These are phyloP conservation scores for Heracleum sosnowskyi DNA, from an alignment of 129 eudicot genomes.

Conservation along the genomic window DNA sequence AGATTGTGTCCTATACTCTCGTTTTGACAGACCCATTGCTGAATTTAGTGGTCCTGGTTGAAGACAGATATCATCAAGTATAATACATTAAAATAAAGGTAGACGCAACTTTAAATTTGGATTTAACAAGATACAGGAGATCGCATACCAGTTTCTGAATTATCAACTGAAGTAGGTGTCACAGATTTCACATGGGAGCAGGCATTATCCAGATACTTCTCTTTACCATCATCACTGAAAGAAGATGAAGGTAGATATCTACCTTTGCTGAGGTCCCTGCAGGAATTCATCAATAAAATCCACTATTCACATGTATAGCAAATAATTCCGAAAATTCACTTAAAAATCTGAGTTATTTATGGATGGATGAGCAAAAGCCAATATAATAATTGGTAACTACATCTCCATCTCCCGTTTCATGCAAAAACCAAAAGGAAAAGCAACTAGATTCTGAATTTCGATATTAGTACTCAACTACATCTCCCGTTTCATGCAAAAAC, in stretches of 20 bases:
- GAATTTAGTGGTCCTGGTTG: conserved; percentile 26
- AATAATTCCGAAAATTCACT: neutral
- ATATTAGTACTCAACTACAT: neutral
- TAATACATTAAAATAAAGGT: neutral
- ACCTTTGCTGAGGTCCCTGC: conserved; percentile 25
- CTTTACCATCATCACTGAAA: conserved; percentile 19
- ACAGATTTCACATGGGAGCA: conserved; percentile 18
- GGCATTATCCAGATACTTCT: conserved; percentile 30
- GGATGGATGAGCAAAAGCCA: neutral
- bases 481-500: neutral
- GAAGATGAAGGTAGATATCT: conserved; percentile 37
- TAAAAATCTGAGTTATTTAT: neutral
- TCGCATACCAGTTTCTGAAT: conserved; percentile 17
- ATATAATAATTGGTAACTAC: neutral
- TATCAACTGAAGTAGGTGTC: conserved; percentile 12
- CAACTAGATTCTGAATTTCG: neutral
- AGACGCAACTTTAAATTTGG: neutral
- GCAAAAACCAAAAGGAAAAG: too few species aligned
- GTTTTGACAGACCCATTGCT: conserved; percentile 8
- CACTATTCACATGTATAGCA: neutral
- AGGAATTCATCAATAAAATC: neutral
- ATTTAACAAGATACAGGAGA: neutral
- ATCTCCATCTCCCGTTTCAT: neutral
- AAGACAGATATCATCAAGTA: conserved; percentile 2
- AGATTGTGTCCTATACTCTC: conserved; percentile 19